phyloP scores from a whole-genome alignment of 2,329 filamentous ascomycete genomes.

The Colletotrichum endophyticum region DNA sequence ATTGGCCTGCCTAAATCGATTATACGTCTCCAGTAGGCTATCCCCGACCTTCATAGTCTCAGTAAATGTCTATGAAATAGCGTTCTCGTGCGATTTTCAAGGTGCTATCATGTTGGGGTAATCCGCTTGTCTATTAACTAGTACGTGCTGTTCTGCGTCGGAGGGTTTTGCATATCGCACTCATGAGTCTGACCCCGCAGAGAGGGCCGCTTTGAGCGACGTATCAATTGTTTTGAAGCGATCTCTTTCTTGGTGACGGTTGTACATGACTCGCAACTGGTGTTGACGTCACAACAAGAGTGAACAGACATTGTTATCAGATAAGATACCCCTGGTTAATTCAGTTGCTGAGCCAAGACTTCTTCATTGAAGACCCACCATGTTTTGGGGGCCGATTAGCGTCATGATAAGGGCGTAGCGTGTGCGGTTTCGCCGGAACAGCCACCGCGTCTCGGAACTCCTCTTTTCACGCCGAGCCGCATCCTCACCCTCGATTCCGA shows the following conservation, averaged over 20 bases:
- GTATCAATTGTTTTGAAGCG: too few species aligned
- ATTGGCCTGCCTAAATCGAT: too few species aligned
- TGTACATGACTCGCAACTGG: neutral
- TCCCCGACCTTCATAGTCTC: too few species aligned
- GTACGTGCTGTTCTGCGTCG: too few species aligned
- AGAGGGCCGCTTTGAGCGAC: accelerated
- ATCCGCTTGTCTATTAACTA: too few species aligned
- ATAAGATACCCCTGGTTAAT: neutral
- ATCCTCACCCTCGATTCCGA: neutral
- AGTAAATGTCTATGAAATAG: too few species aligned
- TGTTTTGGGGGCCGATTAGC: neutral
- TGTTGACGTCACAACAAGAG: accelerated
- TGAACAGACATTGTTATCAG: neutral
- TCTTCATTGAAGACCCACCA: neutral
- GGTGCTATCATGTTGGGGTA: too few species aligned
- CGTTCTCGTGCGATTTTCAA: too few species aligned
- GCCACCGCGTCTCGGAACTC: neutral
- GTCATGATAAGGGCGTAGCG: neutral
- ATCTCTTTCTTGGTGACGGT: too few species aligned
- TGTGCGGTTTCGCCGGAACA: neutral
- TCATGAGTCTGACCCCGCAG: too few species aligned
- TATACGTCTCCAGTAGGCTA: too few species aligned
- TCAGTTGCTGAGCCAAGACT: neutral
- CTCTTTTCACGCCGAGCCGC: neutral
- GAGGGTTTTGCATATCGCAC: too few species aligned